Percentiles rank a stretch among this genome's conserved stretches.
Evolutionary conservation across 495 filamentous ascomycete species (phyloP).

Genomic region (Xylaria palmicola): DNA sequence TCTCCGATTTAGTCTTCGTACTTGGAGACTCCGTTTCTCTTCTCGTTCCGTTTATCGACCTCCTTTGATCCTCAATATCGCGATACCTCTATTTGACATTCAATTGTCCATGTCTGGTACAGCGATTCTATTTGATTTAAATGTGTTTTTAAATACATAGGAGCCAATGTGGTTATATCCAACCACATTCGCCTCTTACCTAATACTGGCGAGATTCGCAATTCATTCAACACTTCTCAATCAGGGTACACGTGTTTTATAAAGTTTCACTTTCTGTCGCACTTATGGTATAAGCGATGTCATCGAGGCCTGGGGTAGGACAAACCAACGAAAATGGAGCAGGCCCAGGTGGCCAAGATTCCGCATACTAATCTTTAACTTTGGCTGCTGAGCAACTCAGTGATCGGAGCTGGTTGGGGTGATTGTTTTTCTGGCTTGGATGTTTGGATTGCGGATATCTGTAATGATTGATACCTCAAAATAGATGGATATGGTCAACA

Average conservation of each 20-base stretch:
- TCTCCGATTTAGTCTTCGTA: constrained; percentile 27
- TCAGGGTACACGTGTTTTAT: constrained; percentile 22
- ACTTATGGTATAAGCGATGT: constrained; percentile 33
- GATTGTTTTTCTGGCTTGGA: constrained; percentile 9
- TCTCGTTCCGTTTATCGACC: constrained; percentile 46
- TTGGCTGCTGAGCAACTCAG: constrained; percentile 28
- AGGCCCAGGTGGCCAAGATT: constrained; percentile 49
- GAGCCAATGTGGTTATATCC: not conserved
- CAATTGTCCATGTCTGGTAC: constrained; percentile 55
- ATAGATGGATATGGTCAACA: constrained; percentile 19
- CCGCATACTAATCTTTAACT: constrained; percentile 43
- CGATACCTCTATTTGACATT: constrained; percentile 38
- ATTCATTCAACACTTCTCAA: constrained; percentile 26
- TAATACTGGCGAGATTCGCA: constrained; percentile 26
- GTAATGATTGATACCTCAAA: constrained; percentile 23
- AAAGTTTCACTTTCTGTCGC: constrained; percentile 33
- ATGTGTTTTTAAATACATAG: constrained; percentile 13
- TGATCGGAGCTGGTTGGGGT: constrained; percentile 26
- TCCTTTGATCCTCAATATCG: constrained; percentile 48
- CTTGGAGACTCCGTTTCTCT: constrained; percentile 40
- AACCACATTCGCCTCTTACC: not conserved
- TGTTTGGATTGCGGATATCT: constrained; percentile 18
- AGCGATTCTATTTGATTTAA: constrained; percentile 40
- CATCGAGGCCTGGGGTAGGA: constrained; percentile 35
- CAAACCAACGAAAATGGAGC: constrained; percentile 41